Evolutionary conservation across 129 eudicot species (phyloP), one percentile per base, ranked within the genome.

Genomic region (Ambrosia artemisiifolia): DNA sequence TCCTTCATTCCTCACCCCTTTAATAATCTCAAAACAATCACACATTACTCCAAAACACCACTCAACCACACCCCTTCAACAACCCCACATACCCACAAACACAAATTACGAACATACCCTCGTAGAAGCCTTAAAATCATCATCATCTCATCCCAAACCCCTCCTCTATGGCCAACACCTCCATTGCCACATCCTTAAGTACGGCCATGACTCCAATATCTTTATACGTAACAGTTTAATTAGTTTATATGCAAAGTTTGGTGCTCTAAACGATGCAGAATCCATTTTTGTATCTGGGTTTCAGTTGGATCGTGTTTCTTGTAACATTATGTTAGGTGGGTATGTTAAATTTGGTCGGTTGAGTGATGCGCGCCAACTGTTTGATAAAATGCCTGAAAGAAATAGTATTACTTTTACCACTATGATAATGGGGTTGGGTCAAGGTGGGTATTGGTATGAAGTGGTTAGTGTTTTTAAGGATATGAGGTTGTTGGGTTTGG

Each of bases 201-300:
- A 73, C 9, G 94, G 94, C 2, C 70, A 86, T 43, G 77, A 75
- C 42, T 65, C 81, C 56, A 90, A 90, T 38, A 75, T 85, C 59
- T 94, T 94, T 56, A 78, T 95, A 2, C 85, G 80, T 24, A 95
- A 95, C 60, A 95, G 94, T 76, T 81, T 90, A 84, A 95, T 95
- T 40, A 88, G 64, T 77, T 70, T 95, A 65, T 95, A 95, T 48
- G 67, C 85, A 0, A 90, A 95, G 76, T 74, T 83, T 44, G 96
- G 91, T 35, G 43, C 50, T 9, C 12, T 90, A 33, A 34, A 42
- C 0, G 75, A 77, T 48, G 97, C 99, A 6, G 83, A 82, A 57
- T 74, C 62, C 9, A 66, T 90, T 19, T 86, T 90, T 78, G 80
- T 82, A 54, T 63, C 77, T 16, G 69, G 83, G 28, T 44, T n/a